These are phyloP conservation scores for Sergeia podlipaevii DNA, from an alignment of 208 protist species.

Conservation along the genomic window DNA sequence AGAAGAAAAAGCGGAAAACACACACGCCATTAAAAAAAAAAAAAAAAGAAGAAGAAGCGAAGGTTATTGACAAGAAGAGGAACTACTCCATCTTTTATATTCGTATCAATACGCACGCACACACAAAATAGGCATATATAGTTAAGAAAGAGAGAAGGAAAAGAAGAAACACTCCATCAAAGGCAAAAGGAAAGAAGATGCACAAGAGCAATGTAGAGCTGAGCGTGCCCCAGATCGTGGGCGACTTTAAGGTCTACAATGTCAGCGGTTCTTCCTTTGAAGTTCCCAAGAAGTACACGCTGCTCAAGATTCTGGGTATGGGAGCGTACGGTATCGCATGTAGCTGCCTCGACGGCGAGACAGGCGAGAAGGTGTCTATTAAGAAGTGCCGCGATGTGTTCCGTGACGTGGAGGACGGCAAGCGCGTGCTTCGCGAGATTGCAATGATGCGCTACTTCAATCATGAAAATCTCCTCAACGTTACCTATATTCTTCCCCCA, in stretches of 20 bases:
- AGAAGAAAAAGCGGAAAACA: no score
- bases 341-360: constrained; percentile 78
- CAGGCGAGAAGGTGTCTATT: constrained; percentile 83
- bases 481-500: constrained; percentile 93
- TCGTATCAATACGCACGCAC: no score
- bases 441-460: constrained; percentile 92
- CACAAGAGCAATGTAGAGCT: constrained; percentile 87
- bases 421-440: constrained; percentile 90
- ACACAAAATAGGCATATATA: no score
- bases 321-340: constrained; percentile 97
- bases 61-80: no score
- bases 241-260: constrained; percentile 86
- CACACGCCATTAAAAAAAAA: no score
- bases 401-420: constrained; percentile 90
- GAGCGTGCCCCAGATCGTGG: constrained; percentile 69
- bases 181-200: no score
- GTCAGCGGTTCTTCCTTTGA: constrained; percentile 81
- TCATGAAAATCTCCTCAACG: constrained; percentile 91
- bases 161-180: no score
- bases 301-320: constrained; percentile 92
- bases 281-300: constrained; percentile 72
- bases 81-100: no score
- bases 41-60: no score
- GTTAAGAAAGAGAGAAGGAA: no score
- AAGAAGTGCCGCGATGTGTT: constrained; percentile 90